Evolutionary conservation across 208 protist genomes (phyloP), one percentile per base, ranked within the genome.

Genomic region (Acanthamoeba sp.): DNA sequence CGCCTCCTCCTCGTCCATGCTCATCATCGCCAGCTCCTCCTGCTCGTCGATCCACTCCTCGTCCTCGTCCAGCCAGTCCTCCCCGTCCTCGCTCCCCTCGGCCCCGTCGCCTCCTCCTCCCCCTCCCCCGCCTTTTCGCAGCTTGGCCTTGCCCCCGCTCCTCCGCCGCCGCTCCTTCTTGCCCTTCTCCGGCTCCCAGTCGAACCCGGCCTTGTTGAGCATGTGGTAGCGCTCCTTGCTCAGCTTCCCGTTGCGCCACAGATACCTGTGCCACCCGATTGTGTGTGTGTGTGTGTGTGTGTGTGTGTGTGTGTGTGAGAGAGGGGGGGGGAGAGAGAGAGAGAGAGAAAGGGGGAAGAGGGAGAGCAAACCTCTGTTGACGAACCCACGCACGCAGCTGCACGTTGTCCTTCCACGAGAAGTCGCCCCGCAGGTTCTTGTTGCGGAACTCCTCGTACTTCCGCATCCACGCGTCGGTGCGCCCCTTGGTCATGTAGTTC

Each of bases 381-480:
- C 78, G 38, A 20, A 87, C 78, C 78, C 78, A 87, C 27, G 78
- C 78, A 12, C 78, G 78, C 6, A 87, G 48, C 45, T 87, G 40
- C 6, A 87, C 78, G 78, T 87, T 87, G 45, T 62, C 78, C 45
- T 87, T 87, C 78, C 78, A 87, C n/a, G 78, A 87, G 29, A 87
- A 87, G 78, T 87, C 78, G n/a, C 78, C 78, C 0, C 78, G 78
- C 45, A 87, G 78, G 78, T 87, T 87, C 48, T 87, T 87, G 45
- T 87, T 87, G 78, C 78, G 78, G 48, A 87, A 87, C 34, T 87
- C 78, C 48, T 87, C 78, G 45, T 87, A 87, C 78, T 87, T 87
- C 45, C 78, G 78, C 78, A 87, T 87, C 78, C 78, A 87, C 40
- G 78, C 78, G n/a, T 87, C 78, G 29, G 78, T 87, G 16, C 78